Evolutionary conservation across 2,329 filamentous ascomycete species (phyloP), one percentile per base, ranked within the genome.

Genomic region (Pseudogymnoascus sp.): DNA sequence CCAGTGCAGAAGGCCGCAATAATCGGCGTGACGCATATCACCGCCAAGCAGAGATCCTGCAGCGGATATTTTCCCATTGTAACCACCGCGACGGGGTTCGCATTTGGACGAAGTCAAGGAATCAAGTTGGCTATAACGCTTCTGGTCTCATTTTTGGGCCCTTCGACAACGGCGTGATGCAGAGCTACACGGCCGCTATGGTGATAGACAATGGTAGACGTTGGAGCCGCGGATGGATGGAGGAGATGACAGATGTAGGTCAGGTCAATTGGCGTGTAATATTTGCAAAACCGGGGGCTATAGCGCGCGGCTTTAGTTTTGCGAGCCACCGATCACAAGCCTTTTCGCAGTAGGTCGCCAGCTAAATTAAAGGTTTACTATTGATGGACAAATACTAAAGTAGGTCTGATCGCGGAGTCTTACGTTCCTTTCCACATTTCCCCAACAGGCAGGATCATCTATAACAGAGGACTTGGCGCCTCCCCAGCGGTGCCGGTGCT

Each of bases 41-140:
- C 41, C 41, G 41, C 41, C 16, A 47, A 4, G 7, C 41, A 47
- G 20, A 47, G 20, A 9, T 47, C 41, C 12, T 47, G 41, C 3
- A 47, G 41, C 28, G 41, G 22, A 47, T 47, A 47, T n/a, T 47
- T 47, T 47, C 41, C 41, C 41, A 47, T 47, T 14, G 41, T 47
- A 16, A 28, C 22, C 12, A 28, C 22, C 7, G 7, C 14, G 14
- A 47, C 41, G 41, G n/a, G 41, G 41, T 16, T 47, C 41, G 28
- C 41, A 47, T 47, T 22, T 47, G 11, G 20, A 47, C 14, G 41
- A 28, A 47, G 41, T n/a, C 41, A 47, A 9, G 41, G 41, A 47
- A 20, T 28, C 7, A 47, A 14, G 14, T 28, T 28, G 22, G 14
- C 20, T 33, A 25, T 25, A 25, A 3, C 22, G 22, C 22, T 25